Evolutionary conservation across 345 rosid species (phyloP), one percentile per base, ranked within the genome.

Genomic region (Erodium maritimum): DNA sequence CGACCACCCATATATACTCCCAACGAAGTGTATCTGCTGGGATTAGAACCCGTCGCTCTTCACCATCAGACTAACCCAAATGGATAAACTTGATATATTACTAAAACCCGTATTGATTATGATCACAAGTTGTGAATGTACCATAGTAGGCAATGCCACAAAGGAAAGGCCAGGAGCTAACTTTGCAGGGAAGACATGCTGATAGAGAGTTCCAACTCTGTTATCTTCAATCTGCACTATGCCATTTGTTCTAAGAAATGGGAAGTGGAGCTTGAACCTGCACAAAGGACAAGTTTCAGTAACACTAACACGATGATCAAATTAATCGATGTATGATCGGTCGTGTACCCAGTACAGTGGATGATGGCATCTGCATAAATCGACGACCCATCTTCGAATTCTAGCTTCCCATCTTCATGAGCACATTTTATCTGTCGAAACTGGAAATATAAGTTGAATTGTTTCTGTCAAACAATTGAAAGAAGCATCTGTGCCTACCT

Each of bases 221-320:
- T 60, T 60, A 18, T 67, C 70, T n/a, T 67, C 70, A 55, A 67
- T 65, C 14, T 24, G 55, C 34, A 67, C 65, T 0, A 55, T 50
- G 19, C 56, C 64, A 50, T 55, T 24, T 4, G 56, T 55, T 48
- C 34, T 54, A 0, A 66, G 55, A 51, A 66, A 66, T 17, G 64
- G 69, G 51, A 59, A 60, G 22, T 17, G 20, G 8, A 21, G 60
- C 2, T 55, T 66, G 56, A 60, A 60, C 51, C 69, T 61, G 1
- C 3, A 23, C 17, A 21, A 45, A 19, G 21, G 17, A 8, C n/a
- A n/a, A 58, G 21, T 8, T 21, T 7, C 7, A n/a, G n/a, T 19
- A 1, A 1, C 6, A 45, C n/a, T n/a, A n/a, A 22, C 53, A 42
- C 14, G 12, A 42, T 42, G 5, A 51, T 17, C 9, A 4, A 29